These are phyloP conservation scores for Mariannaea sp. DNA, from an alignment of 2,329 filamentous ascomycete species.

Conservation along the genomic window DNA sequence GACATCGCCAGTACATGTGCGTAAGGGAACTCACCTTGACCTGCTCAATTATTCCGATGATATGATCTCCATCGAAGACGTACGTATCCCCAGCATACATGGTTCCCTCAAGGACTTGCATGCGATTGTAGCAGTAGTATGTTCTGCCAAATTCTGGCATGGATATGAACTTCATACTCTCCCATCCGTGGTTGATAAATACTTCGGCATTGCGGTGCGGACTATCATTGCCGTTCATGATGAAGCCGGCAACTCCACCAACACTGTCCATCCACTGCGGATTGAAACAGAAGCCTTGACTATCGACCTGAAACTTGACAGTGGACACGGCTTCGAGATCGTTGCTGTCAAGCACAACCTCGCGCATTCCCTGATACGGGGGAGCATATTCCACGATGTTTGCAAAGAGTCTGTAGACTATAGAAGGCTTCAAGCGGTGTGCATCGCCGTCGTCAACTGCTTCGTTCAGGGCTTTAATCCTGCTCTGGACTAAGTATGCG, in stretches of 20 bases:
- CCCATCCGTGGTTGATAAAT: constrained; percentile 66
- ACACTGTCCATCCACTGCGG: constrained; percentile 65
- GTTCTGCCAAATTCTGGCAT: constrained; percentile 42
- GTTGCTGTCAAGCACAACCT: constrained; percentile 54
- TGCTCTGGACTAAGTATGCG: constrained; percentile 65
- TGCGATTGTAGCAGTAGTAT: constrained; percentile 62
- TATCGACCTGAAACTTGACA: constrained; percentile 56
- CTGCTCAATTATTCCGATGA: constrained; percentile 56
- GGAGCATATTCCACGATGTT: constrained; percentile 60
- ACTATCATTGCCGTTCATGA: constrained; percentile 61
- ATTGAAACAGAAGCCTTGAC: constrained; percentile 54
- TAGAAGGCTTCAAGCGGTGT: constrained; percentile 28
- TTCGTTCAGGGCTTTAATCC: constrained; percentile 58
- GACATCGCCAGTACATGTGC: too few relatives aligned
- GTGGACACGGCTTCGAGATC: constrained; percentile 44
- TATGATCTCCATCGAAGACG: constrained; percentile 57
- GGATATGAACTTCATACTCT: constrained; percentile 52
- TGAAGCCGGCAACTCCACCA: constrained; percentile 64
- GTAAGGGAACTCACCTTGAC: constrained; percentile 49
- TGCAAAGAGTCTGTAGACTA: constrained; percentile 67
- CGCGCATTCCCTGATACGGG: constrained; percentile 62
- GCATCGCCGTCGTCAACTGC: constrained; percentile 27
- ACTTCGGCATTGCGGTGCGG: constrained; percentile 57
- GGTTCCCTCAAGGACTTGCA: constrained; percentile 56
- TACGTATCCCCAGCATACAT: constrained; percentile 56